Conservation (phyloP, 2,329 filamentous ascomycete species). For the Periglandula ipomoeae region DNA sequence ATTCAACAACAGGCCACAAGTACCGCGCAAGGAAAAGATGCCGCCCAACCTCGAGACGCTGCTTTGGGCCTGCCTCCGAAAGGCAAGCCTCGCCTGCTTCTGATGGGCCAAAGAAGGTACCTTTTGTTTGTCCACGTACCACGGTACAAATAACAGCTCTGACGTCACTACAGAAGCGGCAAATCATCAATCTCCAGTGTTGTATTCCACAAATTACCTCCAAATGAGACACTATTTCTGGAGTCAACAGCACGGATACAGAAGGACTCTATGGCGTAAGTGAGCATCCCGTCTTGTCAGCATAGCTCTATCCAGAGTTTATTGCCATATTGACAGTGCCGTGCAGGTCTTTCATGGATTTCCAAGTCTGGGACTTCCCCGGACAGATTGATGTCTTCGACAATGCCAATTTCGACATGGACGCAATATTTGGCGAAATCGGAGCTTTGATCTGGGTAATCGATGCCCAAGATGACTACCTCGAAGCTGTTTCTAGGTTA, state of each 20-base stretch:
- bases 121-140: constrained; percentile 12
- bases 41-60: constrained; percentile 34
- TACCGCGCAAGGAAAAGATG: constrained; percentile 41
- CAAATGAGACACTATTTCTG: constrained; percentile 89
- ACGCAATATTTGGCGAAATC: constrained; percentile 88
- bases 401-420: constrained; percentile 80
- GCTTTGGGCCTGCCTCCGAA: constrained; percentile 40
- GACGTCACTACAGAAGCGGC: constrained; percentile 58
- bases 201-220: constrained; percentile 96
- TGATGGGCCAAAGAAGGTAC: constrained; percentile 94
- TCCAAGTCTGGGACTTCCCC: constrained; percentile 96
- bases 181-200: constrained; percentile 98
- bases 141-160: background rate
- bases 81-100: constrained; percentile 72
- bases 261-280: constrained; percentile 90
- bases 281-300: constrained; percentile 11
- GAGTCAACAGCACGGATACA: constrained; percentile 92
- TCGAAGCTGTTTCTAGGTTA: constrained; percentile 79
- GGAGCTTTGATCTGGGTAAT: constrained; percentile 98
- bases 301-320: constrained; percentile 12
- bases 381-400: constrained; percentile 86
- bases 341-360: constrained; percentile 91
- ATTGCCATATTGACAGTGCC: constrained; percentile 3
- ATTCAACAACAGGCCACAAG: constrained; percentile 52
- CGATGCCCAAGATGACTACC: constrained; percentile 95